Base-by-base conservation (phyloP, 1,284 basidiomycete species). In the Apiotrichum porosum region DNA sequence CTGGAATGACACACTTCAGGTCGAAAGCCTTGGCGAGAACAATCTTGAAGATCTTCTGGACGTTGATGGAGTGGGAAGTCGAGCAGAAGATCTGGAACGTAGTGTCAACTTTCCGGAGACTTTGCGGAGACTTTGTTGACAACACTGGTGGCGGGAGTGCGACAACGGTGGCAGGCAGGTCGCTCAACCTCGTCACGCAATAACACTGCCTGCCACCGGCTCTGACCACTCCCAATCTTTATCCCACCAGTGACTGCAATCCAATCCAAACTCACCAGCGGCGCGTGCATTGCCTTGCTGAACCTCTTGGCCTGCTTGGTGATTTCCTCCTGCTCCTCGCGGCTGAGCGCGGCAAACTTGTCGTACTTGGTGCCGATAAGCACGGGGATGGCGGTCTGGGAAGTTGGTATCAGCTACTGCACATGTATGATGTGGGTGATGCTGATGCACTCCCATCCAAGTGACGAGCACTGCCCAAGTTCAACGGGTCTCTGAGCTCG, bases 331-430 rank as follows among this genome's bases (percentile, higher is more conserved):
- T 97, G 94, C 72, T 98, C 94, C 66, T 97, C 93, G 64, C 87
- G 80, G 42, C 92, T 85, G 72, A 97, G 89, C 19, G 88, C 87
- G n/a, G 88, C 84, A 73, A 97, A 98, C 47, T 86, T 85, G 76
- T 98, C 94, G 71, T 90, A 98, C 75, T 98, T 98, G 41, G 94
- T 97, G 57, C 94, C 94, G 59, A 98, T 91, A 54, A 97, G 77
- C 72, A 95, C 92, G 23, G 91, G 92, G 69, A 94, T 94, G 36
- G 92, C 91, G 24, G 89, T 94, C 90, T 93, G 63, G 12, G 18
- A n/a, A n/a, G n/a, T n/a, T n/a, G n/a, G n/a, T n/a, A n/a, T n/a
- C 30, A 41, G 33, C 30, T 38, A 36, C 26, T 21, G 22, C 28
- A 28, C 38, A 37, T 12, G 13, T 9, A 17, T 22, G 8, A 3